These are phyloP conservation scores for Quercus rubra DNA, from an alignment of 306 rosid species.

Conservation along the genomic window DNA sequence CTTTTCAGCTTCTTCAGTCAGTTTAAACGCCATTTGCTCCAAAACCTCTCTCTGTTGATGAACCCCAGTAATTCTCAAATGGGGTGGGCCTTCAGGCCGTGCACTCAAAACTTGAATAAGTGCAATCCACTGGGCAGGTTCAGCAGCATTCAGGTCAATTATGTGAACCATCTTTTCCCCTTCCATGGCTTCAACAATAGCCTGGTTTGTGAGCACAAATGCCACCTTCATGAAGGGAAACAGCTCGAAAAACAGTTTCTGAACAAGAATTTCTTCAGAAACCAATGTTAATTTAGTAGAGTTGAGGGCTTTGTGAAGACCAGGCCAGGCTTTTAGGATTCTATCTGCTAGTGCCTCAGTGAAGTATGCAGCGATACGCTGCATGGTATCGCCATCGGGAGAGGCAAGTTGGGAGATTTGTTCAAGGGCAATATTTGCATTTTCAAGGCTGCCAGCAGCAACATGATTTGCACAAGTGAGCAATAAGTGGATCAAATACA, in stretches of 20 bases:
- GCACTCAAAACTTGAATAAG: slow-evolving; percentile 68
- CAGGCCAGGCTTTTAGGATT: slow-evolving; percentile 74
- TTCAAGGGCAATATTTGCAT: slow-evolving; percentile 72
- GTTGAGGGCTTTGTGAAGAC: slow-evolving; percentile 74
- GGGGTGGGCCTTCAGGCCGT: slow-evolving; percentile 88
- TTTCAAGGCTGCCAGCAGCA: slow-evolving; percentile 64
- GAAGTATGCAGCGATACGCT: slow-evolving; percentile 75
- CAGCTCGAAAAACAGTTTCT: slow-evolving; percentile 65
- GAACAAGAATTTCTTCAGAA: slow-evolving; percentile 65
- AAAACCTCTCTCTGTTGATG: slow-evolving; percentile 69
- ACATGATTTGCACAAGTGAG: slow-evolving; percentile 81
- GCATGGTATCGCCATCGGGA: slow-evolving; percentile 83
- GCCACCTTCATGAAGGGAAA: slow-evolving; percentile 78
- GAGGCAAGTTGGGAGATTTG: slow-evolving; percentile 81
- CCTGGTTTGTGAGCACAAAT: slow-evolving; percentile 70
- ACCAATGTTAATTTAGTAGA: slow-evolving; percentile 54
- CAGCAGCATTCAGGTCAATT: slow-evolving; percentile 79
- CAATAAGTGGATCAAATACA: slow-evolving; percentile 71
- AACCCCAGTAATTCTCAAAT: slow-evolving; percentile 81
- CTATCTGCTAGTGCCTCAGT: slow-evolving; percentile 78
- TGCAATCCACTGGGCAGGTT: slow-evolving; percentile 79
- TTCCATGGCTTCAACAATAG: slow-evolving; percentile 80
- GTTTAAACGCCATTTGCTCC: slow-evolving; percentile 69
- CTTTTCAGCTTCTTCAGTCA: slow-evolving; percentile 68
- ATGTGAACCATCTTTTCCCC: slow-evolving; percentile 87